Evolutionary conservation across 768 basidiomycete species (phyloP).

Genomic region (Amanita phalloides): DNA sequence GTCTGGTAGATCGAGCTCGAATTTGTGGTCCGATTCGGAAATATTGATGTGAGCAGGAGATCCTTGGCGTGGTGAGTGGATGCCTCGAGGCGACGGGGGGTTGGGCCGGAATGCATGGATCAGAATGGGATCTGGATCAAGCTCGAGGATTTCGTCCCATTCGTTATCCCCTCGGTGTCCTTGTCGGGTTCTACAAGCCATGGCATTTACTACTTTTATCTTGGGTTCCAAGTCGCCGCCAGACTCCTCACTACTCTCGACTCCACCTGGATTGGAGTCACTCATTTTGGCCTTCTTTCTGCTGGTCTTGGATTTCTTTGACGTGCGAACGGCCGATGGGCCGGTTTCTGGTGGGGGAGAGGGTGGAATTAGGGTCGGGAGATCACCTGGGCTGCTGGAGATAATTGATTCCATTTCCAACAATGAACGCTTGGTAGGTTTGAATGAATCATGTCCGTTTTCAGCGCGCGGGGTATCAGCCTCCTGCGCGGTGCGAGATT

Average conservation of each 20-base stretch:
- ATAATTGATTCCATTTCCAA: slow-evolving; percentile 21
- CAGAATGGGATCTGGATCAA: slow-evolving; percentile 24
- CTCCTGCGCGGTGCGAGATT: neutral
- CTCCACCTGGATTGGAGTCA: slow-evolving; percentile 10
- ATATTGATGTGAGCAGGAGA: slow-evolving; percentile 8
- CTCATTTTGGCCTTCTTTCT: slow-evolving; percentile 43
- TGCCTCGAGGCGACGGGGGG: slow-evolving; percentile 16
- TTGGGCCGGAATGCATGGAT: slow-evolving; percentile 18
- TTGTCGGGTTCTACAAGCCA: slow-evolving; percentile 11
- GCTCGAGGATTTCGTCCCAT: slow-evolving; percentile 15
- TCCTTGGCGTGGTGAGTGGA: slow-evolving; percentile 3
- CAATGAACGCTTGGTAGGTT: slow-evolving; percentile 28
- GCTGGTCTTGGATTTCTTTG: slow-evolving; percentile 23
- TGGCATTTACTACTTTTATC: slow-evolving; percentile 22
- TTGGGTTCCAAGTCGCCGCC: slow-evolving; percentile 17
- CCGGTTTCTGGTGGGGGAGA: slow-evolving; percentile 47
- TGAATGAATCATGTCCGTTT: slow-evolving; percentile 17
- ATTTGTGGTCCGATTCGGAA: slow-evolving; percentile 20
- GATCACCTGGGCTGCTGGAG: slow-evolving; percentile 9
- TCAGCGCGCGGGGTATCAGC: slow-evolving; percentile 6
- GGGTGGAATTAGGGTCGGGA: slow-evolving; percentile 44
- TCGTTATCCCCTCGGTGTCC: slow-evolving; percentile 13
- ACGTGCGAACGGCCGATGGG: slow-evolving; percentile 9
- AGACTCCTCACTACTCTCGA: slow-evolving; percentile 16
- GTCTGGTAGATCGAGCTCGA: slow-evolving; percentile 56